These are phyloP conservation scores for Aspergillus coremiiformis DNA, from an alignment of 495 filamentous ascomycete species.

Conservation along the genomic window DNA sequence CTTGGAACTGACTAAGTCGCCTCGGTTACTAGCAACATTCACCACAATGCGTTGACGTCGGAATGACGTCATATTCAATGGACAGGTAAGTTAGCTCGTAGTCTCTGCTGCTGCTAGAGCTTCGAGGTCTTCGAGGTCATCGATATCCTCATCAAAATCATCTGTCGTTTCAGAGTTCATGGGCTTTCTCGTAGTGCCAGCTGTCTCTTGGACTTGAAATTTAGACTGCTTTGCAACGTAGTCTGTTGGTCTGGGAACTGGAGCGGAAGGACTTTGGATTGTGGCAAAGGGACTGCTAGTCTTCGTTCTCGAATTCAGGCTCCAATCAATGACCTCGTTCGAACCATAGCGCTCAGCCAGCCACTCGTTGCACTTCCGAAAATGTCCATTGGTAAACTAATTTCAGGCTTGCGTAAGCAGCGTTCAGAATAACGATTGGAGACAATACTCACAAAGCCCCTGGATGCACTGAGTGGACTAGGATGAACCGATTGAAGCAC, in stretches of 20 bases:
- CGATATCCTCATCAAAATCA: constrained; percentile 35
- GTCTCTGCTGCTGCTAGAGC: constrained; percentile 29
- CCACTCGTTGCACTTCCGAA: constrained; percentile 86
- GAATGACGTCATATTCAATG: no score
- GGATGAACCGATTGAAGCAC: constrained; percentile 85
- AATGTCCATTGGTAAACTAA: constrained; percentile 82
- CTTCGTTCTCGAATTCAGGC: constrained; percentile 43
- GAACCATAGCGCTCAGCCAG: constrained; percentile 66
- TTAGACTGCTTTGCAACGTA: constrained; percentile 2
- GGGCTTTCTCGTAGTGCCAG: neutral
- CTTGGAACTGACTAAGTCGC: no score
- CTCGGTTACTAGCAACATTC: no score
- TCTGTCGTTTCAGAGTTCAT: constrained; percentile 14
- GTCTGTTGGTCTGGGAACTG: constrained; percentile 12
- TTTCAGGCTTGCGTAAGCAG: neutral
- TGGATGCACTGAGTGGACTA: constrained; percentile 72
- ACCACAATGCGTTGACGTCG: no score
- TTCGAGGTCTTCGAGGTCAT: constrained; percentile 37
- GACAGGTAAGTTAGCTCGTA: constrained; percentile 3
- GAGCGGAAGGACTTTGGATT: constrained; percentile 8
- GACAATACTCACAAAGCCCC: constrained; percentile 55
- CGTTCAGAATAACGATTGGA: neutral
- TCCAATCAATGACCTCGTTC: constrained; percentile 80
- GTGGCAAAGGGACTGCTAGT: constrained; percentile 6
- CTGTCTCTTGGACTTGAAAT: neutral